phyloP scores from a whole-genome alignment of 495 filamentous ascomycete species.

The Lichina pygmaea region DNA sequence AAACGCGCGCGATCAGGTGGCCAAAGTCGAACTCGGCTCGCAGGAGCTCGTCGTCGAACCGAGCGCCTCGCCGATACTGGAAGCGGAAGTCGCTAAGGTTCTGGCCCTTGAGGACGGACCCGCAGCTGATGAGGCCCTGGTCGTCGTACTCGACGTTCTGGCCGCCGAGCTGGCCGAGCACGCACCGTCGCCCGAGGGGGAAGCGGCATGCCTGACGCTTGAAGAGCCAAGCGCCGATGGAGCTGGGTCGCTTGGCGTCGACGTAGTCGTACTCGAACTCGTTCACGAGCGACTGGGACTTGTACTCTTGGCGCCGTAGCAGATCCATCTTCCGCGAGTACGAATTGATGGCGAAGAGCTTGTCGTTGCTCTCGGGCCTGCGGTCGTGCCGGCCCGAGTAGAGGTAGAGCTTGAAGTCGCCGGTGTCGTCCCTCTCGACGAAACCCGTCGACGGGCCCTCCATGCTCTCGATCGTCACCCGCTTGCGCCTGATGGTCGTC shows the following conservation, averaged over 20 bases:
- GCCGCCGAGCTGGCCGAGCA: slow-evolving; percentile 18
- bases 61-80: slow-evolving; percentile 28
- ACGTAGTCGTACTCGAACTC: slow-evolving; percentile 23
- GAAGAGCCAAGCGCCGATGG: slow-evolving; percentile 9
- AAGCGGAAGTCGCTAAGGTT: slow-evolving; percentile 29
- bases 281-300: slow-evolving; percentile 17
- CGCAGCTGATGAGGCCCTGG: slow-evolving; percentile 24
- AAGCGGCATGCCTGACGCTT: slow-evolving; percentile 18
- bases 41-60: slow-evolving; percentile 27
- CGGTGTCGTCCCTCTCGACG: slow-evolving; percentile 12
- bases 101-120: slow-evolving; percentile 26
- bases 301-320: slow-evolving; percentile 20
- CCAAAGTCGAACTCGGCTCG: slow-evolving; percentile 27
- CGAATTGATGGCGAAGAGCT: slow-evolving; percentile 19
- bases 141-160: slow-evolving; percentile 26
- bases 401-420: slow-evolving; percentile 18
- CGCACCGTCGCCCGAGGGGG: slow-evolving; percentile 9
- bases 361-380: slow-evolving; percentile 16
- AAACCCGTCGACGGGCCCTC: slow-evolving; percentile 22
- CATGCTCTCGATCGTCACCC: slow-evolving; percentile 17
- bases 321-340: slow-evolving; percentile 23
- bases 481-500: slow-evolving; percentile 18
- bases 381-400: slow-evolving; percentile 18
- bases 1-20: slow-evolving; percentile 26
- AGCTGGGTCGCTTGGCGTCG: neutral